Conservation (phyloP, 2,329 filamentous ascomycete species). For the Fusarium mexicanum region DNA sequence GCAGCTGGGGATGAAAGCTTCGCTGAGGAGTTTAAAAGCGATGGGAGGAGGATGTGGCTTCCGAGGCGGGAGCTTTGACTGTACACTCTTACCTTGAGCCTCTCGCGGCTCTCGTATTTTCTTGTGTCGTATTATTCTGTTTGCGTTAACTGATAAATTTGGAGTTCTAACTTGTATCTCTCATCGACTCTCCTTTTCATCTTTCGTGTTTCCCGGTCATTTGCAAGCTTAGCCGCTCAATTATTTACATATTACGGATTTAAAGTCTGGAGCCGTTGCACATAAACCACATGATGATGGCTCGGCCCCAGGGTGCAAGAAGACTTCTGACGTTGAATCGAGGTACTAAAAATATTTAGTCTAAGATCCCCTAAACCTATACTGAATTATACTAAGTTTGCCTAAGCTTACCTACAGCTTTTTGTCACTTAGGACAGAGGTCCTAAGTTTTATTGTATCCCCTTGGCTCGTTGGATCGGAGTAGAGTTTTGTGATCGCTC, state of each 20-base stretch:
- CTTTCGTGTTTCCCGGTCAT: not conserved
- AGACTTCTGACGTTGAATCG: too few species aligned
- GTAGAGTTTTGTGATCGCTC: too few species aligned
- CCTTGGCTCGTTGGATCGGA: not conserved
- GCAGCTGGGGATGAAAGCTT: not conserved
- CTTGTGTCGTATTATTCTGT: slow-evolving; percentile 33
- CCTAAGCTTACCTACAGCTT: too few species aligned
- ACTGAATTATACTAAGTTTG: too few species aligned
- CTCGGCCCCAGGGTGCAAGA: too few species aligned
- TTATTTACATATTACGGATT: not conserved
- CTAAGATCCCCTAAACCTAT: too few species aligned
- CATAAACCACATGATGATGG: not conserved
- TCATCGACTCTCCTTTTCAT: slow-evolving; percentile 1
- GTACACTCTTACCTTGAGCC: slow-evolving; percentile 41
- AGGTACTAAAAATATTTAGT: too few species aligned
- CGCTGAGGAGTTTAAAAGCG: slow-evolving; percentile 25
- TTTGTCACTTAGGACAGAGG: too few species aligned
- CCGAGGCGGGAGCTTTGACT: slow-evolving; percentile 32
- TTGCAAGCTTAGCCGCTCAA: not conserved
- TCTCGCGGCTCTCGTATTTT: slow-evolving; percentile 33
- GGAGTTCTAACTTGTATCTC: slow-evolving; percentile 29
- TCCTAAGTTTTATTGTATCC: too few species aligned
- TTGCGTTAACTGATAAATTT: slow-evolving; percentile 35
- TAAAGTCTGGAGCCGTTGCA: not conserved
- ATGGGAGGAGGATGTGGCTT: slow-evolving; percentile 18